A percentile compares a stretch with the other conserved stretches of the same genome.
Evolutionary conservation across 2,329 filamentous ascomycete species (phyloP).

Genomic region (Chaetomiaceae sp.): DNA sequence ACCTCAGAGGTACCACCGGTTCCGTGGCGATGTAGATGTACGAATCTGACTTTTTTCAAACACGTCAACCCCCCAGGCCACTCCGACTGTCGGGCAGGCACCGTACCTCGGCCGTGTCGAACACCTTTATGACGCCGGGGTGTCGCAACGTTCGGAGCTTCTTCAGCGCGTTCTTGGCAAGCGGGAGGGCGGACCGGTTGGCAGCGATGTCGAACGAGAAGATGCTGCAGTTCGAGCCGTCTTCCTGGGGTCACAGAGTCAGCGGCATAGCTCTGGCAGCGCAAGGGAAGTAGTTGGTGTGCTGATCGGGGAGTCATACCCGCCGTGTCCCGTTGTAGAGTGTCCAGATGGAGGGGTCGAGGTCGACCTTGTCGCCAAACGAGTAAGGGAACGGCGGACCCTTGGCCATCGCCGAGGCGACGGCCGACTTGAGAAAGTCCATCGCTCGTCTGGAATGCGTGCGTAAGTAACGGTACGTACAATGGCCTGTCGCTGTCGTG

Average conservation of each 20-base stretch:
- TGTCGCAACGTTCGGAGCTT: slow-evolving; percentile 91
- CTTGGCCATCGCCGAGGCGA: slow-evolving; percentile 93
- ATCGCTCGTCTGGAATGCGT: slow-evolving; percentile 42
- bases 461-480: neutral
- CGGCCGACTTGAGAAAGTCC: slow-evolving; percentile 97
- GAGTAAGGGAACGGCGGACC: slow-evolving; percentile 88
- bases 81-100: neutral
- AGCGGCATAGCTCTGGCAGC: neutral
- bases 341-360: slow-evolving; percentile 94
- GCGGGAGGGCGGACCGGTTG: slow-evolving; percentile 72
- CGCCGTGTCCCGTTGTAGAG: slow-evolving; percentile 89
- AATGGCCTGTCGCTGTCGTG: neutral
- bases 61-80: slow-evolving; percentile 12
- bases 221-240: slow-evolving; percentile 89
- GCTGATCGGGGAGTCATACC: slow-evolving; percentile 42
- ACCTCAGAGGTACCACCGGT: slow-evolving; percentile 75
- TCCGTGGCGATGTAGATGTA: slow-evolving; percentile 97
- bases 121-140: slow-evolving; percentile 86
- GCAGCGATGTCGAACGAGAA: slow-evolving; percentile 87
- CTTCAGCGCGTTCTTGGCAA: slow-evolving; percentile 89
- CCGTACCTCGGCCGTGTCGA: slow-evolving; percentile 85
- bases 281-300: neutral
- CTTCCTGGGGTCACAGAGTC: slow-evolving; percentile 58
- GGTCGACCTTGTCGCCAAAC: slow-evolving; percentile 87
- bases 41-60: slow-evolving; percentile 64